phyloP scores from a whole-genome alignment of 352 stramenopile genomes.

The Plasmopara muralis region DNA sequence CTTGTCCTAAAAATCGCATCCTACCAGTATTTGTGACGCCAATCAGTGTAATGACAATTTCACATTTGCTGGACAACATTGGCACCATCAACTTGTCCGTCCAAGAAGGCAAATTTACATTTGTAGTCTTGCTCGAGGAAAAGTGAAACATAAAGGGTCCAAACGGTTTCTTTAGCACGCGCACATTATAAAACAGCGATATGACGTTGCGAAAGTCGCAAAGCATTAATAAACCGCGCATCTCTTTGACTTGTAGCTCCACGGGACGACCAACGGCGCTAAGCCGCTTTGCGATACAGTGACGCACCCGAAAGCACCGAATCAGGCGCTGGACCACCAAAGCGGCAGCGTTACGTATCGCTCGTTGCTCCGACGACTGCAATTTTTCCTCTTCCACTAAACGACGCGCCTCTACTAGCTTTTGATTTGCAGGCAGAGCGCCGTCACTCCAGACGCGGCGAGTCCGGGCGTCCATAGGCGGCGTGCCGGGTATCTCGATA shows the following conservation, averaged over 20 bases:
- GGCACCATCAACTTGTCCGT: constrained; percentile 68
- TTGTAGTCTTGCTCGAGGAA: constrained; percentile 44
- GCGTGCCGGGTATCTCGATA: constrained; percentile 55
- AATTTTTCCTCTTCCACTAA: constrained; percentile 25
- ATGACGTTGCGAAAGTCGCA: constrained; percentile 69
- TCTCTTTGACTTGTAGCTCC: constrained; percentile 42
- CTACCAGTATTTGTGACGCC: constrained; percentile 49
- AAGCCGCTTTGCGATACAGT: constrained; percentile 28
- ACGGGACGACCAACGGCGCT: constrained; percentile 57
- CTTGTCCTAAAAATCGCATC: constrained; percentile 62
- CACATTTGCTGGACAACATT: constrained; percentile 75
- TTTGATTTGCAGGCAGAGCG: constrained; percentile 4
- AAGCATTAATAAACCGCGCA: constrained; percentile 57
- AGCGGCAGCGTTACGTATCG: constrained; percentile 30
- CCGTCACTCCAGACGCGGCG: constrained; percentile 27
- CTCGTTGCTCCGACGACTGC: constrained; percentile 17
- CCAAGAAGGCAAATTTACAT: constrained; percentile 54
- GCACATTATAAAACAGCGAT: constrained; percentile 67
- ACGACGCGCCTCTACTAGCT: constrained; percentile 9
- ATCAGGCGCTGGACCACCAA: constrained; percentile 29
- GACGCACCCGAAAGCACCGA: constrained; percentile 33
- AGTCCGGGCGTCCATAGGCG: constrained; percentile 37
- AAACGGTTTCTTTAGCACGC: constrained; percentile 81
- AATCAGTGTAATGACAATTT: constrained; percentile 71
- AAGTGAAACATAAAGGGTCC: constrained; percentile 86